A percentile compares a stretch with the other conserved stretches of the same genome.
Conservation (phyloP, 208 protist species). For the Vickermania ingenoplastis region DNA sequence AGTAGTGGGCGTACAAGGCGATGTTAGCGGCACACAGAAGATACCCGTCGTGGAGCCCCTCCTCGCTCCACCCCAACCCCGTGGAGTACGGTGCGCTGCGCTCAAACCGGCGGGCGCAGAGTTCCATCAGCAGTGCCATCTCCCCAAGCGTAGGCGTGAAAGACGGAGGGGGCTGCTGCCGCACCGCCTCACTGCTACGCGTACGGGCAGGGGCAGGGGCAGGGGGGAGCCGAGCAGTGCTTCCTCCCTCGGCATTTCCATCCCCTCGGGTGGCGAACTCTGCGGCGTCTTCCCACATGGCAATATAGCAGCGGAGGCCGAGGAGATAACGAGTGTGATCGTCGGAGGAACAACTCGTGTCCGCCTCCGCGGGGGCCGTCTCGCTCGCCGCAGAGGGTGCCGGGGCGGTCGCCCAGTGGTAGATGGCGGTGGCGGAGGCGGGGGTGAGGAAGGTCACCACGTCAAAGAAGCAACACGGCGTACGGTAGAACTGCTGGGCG, state of each 20-base stretch:
- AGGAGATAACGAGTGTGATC: constrained; percentile 53
- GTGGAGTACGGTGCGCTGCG: constrained; percentile 36
- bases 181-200: too few relatives aligned
- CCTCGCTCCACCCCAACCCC: constrained; percentile 67
- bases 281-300: constrained; percentile 33
- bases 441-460: constrained; percentile 68
- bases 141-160: constrained; percentile 16
- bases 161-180: not conserved
- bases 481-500: constrained; percentile 57
- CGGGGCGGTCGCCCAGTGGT: constrained; percentile 34
- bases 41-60: constrained; percentile 78
- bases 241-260: too few relatives aligned
- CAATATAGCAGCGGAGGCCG: constrained; percentile 61
- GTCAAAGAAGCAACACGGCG: constrained; percentile 76
- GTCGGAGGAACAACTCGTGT: constrained; percentile 8
- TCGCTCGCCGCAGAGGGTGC: not conserved
- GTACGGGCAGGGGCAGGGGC: not conserved
- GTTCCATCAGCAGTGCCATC: constrained; percentile 30
- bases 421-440: constrained; percentile 30
- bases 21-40: constrained; percentile 64
- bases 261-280: too few relatives aligned
- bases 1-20: constrained; percentile 26
- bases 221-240: too few relatives aligned
- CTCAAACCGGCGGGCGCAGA: constrained; percentile 35
- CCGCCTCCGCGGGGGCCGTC: not conserved